phyloP scores from a whole-genome alignment of 2,329 filamentous ascomycete genomes.

The Hansfordia pulvinata region DNA sequence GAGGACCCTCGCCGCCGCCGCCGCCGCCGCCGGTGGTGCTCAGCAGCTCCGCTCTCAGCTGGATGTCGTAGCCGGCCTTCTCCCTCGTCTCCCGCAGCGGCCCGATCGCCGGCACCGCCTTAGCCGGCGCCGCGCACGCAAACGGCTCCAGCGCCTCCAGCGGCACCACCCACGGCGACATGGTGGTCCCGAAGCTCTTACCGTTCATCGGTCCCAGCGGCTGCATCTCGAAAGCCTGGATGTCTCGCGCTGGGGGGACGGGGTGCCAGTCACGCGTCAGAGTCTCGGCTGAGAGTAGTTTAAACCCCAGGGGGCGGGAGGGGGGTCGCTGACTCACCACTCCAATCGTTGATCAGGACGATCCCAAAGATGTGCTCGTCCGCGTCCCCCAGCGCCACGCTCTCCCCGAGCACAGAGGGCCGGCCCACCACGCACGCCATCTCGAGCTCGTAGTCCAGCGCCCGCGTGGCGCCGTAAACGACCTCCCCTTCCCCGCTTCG shows the following conservation, averaged over 20 bases:
- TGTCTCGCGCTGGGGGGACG: slow-evolving; percentile 33
- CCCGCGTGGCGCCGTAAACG: slow-evolving; percentile 12
- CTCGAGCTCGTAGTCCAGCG: slow-evolving; percentile 29
- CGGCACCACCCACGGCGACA: slow-evolving; percentile 49
- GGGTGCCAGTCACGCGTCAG: not conserved
- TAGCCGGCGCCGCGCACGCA: slow-evolving; percentile 23
- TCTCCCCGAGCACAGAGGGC: slow-evolving; percentile 18
- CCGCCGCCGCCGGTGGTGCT: not conserved
- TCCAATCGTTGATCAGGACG: slow-evolving; percentile 51
- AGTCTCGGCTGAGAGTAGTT: not conserved
- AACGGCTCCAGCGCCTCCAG: slow-evolving; percentile 47
- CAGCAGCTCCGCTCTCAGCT: slow-evolving; percentile 6
- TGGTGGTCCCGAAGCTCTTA: slow-evolving; percentile 45
- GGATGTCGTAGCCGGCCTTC: slow-evolving; percentile 20
- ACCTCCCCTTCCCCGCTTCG: slow-evolving; percentile 6
- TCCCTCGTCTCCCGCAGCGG: slow-evolving; percentile 20
- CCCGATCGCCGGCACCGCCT: slow-evolving; percentile 10
- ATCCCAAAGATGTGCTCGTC: slow-evolving; percentile 48
- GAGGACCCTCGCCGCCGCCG: too few species aligned
- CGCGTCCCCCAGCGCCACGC: slow-evolving; percentile 28
- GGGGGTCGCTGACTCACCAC: slow-evolving; percentile 17
- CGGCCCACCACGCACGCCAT: slow-evolving; percentile 30
- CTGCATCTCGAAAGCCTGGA: slow-evolving; percentile 46
- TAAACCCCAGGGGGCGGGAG: not conserved
- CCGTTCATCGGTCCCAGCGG: slow-evolving; percentile 47